Evolutionary conservation across 805 yeast genomes (phyloP), one percentile per base, ranked within the genome.

Genomic region (Candida peoriensis): DNA sequence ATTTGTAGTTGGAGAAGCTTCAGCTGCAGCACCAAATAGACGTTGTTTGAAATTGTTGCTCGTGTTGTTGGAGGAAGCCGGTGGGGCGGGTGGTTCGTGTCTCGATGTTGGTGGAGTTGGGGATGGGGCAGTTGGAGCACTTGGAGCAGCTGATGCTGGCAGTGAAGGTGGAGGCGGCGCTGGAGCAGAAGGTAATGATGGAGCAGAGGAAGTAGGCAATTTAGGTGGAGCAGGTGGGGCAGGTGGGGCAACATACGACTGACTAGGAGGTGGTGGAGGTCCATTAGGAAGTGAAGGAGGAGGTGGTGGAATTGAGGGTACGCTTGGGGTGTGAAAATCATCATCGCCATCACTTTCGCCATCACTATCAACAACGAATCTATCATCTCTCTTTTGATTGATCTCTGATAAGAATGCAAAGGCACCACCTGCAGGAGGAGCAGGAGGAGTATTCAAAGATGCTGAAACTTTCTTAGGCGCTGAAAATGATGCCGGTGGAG

Each of bases 371-470:
- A 66, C 64, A 13, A 68, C 74, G 48, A 55, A 63, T 24, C 63
- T 43, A 24, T 69, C 72, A 36, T 65, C 69, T 39, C 76, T 57
- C 44, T 66, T 68, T 16, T 63, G 63, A 45, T 69, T 70, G 37
- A 72, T 70, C 39, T 72, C 71, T 6, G 70, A 66, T 11, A 72
- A 52, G 47, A 72, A 70, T 3, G 76, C 73, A 8, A 69, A 47
- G 2, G 67, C 64, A 1, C 66, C 70, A 14, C 50, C 42, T 37
- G 35, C 19, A 8, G 44, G 22, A 8, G 44, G 37, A 15, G 41
- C 30, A 15, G 39, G 18, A 20, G 42, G 34, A 30, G 30, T n/a
- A n/a, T n/a, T n/a, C n/a, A n/a, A n/a, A n/a, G n/a, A n/a, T n/a
- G n/a, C n/a, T n/a, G n/a, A n/a, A n/a, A n/a, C n/a, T n/a, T n/a